Percentiles rank a stretch among this genome's conserved stretches.
Conservation (phyloP, 768 basidiomycete species). For the Nevesoporus exiguus region DNA sequence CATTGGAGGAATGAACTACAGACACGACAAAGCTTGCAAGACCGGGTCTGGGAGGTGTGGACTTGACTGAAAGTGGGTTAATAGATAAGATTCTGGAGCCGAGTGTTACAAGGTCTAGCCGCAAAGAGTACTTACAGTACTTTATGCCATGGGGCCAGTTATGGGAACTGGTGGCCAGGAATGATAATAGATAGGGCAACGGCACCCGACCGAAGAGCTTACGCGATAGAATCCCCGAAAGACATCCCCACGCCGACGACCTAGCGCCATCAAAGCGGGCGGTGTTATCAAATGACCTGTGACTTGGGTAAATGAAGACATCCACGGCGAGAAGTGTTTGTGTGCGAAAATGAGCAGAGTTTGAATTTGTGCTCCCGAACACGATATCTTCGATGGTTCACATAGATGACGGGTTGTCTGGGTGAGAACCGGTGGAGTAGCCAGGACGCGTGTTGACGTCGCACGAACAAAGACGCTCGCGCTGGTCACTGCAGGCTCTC, state of each 20-base stretch:
- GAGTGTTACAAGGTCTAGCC: slow-evolving; percentile 63
- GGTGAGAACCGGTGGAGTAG: background rate
- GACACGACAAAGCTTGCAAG: slow-evolving; percentile 82
- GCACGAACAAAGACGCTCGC: too few relatives aligned
- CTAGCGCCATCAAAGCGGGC: slow-evolving; percentile 55
- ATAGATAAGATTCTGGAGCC: slow-evolving; percentile 59
- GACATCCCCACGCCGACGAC: slow-evolving; percentile 58
- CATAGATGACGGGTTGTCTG: background rate
- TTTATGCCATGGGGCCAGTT: slow-evolving; percentile 85
- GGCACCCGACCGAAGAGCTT: slow-evolving; percentile 23
- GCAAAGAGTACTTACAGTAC: slow-evolving; percentile 75
- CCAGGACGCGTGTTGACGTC: too few relatives aligned
- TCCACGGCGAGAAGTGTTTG: slow-evolving; percentile 67
- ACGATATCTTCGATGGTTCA: slow-evolving; percentile 44
- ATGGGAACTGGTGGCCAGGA: slow-evolving; percentile 61
- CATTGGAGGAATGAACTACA: slow-evolving; percentile 29
- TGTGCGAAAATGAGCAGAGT: background rate
- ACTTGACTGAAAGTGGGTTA: slow-evolving; percentile 35
- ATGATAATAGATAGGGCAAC: background rate
- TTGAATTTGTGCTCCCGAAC: slow-evolving; percentile 44
- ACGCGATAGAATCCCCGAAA: slow-evolving; percentile 53
- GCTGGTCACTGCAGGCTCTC: too few relatives aligned
- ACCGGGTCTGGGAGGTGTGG: slow-evolving; percentile 61
- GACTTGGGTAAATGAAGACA: slow-evolving; percentile 88
- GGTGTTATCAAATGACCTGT: slow-evolving; percentile 71